These are phyloP conservation scores for Ganoderma lingzhi DNA, from an alignment of 1,284 basidiomycete species.

Conservation along the genomic window DNA sequence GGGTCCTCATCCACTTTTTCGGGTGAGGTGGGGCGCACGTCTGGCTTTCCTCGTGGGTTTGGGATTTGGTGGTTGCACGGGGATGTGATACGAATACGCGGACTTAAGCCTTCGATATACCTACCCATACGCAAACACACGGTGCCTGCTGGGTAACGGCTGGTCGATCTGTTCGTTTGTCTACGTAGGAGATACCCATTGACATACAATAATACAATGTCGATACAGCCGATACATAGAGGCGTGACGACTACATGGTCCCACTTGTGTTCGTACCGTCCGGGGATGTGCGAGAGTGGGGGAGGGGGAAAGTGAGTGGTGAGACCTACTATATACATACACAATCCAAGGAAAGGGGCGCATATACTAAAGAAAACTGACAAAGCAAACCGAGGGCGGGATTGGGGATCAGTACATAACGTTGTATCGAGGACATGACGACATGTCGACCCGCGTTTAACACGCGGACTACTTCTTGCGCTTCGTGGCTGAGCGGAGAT, in stretches of 20 bases:
- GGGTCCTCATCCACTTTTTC: conserved; percentile 43
- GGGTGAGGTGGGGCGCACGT: not conserved
- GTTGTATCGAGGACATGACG: not conserved
- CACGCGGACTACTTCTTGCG: conserved; percentile 40
- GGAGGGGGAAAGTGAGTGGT: conserved; percentile 4
- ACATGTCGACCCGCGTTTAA: not conserved
- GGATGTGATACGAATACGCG: not conserved
- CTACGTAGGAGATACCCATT: conserved; percentile 22
- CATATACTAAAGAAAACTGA: not conserved
- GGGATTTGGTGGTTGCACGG: not conserved
- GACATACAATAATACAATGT: conserved; percentile 23
- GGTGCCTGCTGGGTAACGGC: not conserved
- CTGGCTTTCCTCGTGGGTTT: not conserved
- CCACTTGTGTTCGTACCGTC: conserved; percentile 17
- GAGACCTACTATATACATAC: not conserved
- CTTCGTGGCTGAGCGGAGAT: conserved; percentile 35
- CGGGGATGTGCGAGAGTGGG: conserved; percentile 1
- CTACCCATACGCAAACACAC: not conserved
- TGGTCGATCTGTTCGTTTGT: not conserved
- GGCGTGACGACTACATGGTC: conserved; percentile 17
- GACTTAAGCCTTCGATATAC: not conserved
- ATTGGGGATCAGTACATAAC: not conserved
- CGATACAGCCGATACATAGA: conserved; percentile 14
- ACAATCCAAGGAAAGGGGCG: conserved; percentile 5
- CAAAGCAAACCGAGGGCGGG: not conserved